Percentiles rank a stretch among this genome's conserved stretches.
phyloP scores from a whole-genome alignment of 106 monocot species.

The Triglochin maritima region DNA sequence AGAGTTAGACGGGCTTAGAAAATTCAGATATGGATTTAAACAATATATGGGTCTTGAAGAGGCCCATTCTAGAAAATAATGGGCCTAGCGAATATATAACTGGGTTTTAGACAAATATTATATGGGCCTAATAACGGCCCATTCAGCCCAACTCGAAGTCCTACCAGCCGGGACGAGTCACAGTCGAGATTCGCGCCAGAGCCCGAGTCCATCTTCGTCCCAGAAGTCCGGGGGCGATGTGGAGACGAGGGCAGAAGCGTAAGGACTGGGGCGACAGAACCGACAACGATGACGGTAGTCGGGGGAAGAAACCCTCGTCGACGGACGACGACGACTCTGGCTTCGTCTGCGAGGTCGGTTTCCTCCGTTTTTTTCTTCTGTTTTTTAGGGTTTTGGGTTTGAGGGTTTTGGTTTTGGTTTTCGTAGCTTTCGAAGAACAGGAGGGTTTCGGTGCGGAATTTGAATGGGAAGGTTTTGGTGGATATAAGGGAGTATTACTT shows the following conservation, averaged over 20 bases:
- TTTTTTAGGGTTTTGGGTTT: not conserved
- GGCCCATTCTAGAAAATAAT: too few species aligned
- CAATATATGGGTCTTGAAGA: too few species aligned
- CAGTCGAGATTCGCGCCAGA: too few species aligned
- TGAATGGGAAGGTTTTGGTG: slow-evolving; percentile 58
- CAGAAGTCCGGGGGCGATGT: slow-evolving; percentile 1
- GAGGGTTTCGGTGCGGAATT: slow-evolving; percentile 53
- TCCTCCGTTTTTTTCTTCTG: not conserved
- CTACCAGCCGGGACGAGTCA: too few species aligned
- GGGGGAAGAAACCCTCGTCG: slow-evolving; percentile 20
- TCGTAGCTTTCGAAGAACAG: slow-evolving; percentile 62
- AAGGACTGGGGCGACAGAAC: slow-evolving; percentile 9
- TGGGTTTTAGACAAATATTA: too few species aligned
- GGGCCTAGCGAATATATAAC: too few species aligned
- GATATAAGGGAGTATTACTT: slow-evolving; percentile 74
- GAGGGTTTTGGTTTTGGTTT: not conserved
- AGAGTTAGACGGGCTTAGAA: too few species aligned
- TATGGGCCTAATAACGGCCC: too few species aligned
- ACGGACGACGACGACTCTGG: slow-evolving; percentile 19
- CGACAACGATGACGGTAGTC: slow-evolving; percentile 7
- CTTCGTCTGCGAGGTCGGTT: slow-evolving; percentile 53
- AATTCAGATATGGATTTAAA: too few species aligned
- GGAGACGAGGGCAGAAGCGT: slow-evolving; percentile 9
- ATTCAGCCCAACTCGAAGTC: too few species aligned
- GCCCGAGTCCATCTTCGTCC: not conserved